Evolutionary conservation across 2,329 filamentous ascomycete genomes (phyloP).

Genomic region (Graphilbum ipis-grandicollis): DNA sequence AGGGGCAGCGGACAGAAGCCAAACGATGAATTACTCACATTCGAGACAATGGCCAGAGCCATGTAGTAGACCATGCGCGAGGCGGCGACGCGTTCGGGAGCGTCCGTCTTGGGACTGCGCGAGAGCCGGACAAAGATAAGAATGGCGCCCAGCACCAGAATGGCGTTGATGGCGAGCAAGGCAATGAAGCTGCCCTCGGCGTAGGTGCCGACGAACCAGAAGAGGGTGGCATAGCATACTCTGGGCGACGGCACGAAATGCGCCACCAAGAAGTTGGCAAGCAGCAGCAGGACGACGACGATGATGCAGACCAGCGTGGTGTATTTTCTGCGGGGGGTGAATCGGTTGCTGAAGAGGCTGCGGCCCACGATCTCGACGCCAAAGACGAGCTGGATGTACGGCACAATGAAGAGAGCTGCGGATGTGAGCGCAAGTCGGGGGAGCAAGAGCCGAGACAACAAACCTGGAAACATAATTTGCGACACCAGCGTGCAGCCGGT

Average conservation of each 20-base stretch:
- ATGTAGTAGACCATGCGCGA: constrained; percentile 57
- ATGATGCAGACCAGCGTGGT: constrained; percentile 38
- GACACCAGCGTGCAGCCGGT: constrained; percentile 34
- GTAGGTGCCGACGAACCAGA: constrained; percentile 49
- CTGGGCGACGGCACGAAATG: constrained; percentile 35
- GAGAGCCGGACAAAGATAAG: constrained; percentile 40
- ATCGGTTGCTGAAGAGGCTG: constrained; percentile 34
- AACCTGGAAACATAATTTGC: constrained; percentile 40
- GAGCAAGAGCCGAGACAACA: neutral
- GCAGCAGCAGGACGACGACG: constrained; percentile 28
- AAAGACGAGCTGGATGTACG: constrained; percentile 48
- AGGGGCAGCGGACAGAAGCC: neutral
- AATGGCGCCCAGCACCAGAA: constrained; percentile 31
- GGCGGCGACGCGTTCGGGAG: constrained; percentile 42
- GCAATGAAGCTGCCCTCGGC: constrained; percentile 38
- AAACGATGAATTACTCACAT: constrained; percentile 24
- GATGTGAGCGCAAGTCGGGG: neutral
- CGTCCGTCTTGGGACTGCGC: constrained; percentile 34
- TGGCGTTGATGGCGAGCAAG: constrained; percentile 29
- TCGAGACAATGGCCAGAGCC: constrained; percentile 35
- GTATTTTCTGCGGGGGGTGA: constrained; percentile 42
- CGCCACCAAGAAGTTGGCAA: constrained; percentile 42
- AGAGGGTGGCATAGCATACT: constrained; percentile 48
- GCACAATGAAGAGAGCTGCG: constrained; percentile 47
- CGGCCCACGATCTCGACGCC: constrained; percentile 42